phyloP scores from a whole-genome alignment of 1,284 basidiomycete species.

The Ganoderma boninense region DNA sequence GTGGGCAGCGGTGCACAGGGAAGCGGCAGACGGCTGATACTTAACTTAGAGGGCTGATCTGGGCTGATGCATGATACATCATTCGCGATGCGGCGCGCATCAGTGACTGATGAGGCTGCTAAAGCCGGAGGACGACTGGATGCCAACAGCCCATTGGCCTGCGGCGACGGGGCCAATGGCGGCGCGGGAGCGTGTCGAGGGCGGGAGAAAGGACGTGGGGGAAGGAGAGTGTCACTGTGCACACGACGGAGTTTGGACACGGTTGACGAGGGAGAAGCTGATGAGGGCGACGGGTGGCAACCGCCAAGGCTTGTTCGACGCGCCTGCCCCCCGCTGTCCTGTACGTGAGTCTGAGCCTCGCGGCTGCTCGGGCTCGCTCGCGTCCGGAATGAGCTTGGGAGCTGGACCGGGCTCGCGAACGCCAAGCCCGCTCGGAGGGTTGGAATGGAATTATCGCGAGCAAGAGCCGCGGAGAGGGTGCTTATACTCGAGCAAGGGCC shows the following conservation, averaged over 20 bases:
- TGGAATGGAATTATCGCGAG: neutral
- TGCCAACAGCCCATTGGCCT: conserved; percentile 20
- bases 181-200: neutral
- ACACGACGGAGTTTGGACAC: conserved; percentile 23
- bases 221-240: conserved; percentile 16
- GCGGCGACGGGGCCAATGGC: conserved; percentile 20
- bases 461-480: neutral
- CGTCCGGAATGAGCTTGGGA: neutral
- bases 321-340: neutral
- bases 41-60: conserved; percentile 6
- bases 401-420: neutral
- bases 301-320: conserved; percentile 26
- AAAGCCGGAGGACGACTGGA: neutral
- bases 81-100: conserved; percentile 28
- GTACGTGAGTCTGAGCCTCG: conserved; percentile 11
- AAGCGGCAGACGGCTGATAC: conserved; percentile 21
- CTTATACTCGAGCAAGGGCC: no score
- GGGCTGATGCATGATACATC: conserved; percentile 18
- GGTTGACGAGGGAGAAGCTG: conserved; percentile 34
- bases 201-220: conserved; percentile 4
- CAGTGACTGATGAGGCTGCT: conserved; percentile 26
- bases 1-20: neutral
- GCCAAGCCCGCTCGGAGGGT: neutral
- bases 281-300: conserved; percentile 31
- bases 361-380: conserved; percentile 10